A percentile compares a stretch with the other conserved stretches of the same genome.
These are phyloP conservation scores for Radiomyces spectabilis DNA, from an alignment of 192 early-diverging fungal species.

Conservation along the genomic window DNA sequence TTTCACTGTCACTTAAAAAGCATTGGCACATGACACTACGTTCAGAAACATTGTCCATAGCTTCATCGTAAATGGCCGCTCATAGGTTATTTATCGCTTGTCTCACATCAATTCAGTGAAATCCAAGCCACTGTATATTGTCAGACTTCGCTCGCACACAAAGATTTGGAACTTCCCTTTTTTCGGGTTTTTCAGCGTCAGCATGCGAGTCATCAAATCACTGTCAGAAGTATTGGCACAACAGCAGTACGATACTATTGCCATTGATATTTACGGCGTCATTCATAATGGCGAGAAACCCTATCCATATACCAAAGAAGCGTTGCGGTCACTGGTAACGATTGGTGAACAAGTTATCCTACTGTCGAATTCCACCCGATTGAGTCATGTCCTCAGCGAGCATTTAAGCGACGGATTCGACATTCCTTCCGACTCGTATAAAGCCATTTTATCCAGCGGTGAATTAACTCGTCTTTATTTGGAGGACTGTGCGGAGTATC, in stretches of 20 bases:
- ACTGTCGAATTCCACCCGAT: constrained; percentile 22
- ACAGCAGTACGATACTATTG: constrained; percentile 12
- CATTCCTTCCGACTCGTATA: constrained; percentile 4
- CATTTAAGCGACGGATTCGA: constrained; percentile 3
- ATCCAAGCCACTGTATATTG: no score
- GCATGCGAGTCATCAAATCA: no score
- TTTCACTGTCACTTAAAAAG: no score
- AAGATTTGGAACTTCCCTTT: no score
- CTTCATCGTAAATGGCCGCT: no score
- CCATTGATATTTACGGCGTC: constrained; percentile 26
- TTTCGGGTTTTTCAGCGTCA: no score
- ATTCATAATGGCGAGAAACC: constrained; percentile 19
- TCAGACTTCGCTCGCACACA: no score
- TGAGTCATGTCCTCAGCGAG: background rate
- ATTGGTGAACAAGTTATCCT: constrained; percentile 3
- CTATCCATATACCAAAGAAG: constrained; percentile 7
- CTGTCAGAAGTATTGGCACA: background rate
- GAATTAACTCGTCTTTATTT: constrained; percentile 12
- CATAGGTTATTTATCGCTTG: no score
- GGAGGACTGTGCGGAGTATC: background rate
- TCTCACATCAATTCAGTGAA: no score
- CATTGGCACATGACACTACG: no score
- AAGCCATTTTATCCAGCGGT: constrained; percentile 21
- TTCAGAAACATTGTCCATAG: no score
- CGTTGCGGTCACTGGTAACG: background rate